Evolutionary conservation across 2,329 filamentous ascomycete genomes (phyloP).

Genomic region (Stemphylium lycopersici): DNA sequence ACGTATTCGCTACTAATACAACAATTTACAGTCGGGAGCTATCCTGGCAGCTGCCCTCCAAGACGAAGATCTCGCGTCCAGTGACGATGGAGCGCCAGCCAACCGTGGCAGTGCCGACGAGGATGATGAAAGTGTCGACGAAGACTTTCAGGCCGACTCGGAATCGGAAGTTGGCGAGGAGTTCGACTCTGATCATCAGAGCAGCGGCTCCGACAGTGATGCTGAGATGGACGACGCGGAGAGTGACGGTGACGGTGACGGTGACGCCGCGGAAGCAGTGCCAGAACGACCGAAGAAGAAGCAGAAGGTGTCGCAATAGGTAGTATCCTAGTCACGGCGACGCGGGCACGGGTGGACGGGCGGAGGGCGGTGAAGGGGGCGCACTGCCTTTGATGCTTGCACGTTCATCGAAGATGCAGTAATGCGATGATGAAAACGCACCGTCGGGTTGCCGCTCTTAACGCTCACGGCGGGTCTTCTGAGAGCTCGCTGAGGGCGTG

Average conservation of each 20-base stretch:
- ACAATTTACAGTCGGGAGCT: conserved; percentile 54
- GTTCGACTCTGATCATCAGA: conserved; percentile 90
- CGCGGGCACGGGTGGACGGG: conserved; percentile 16
- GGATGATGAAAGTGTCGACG: conserved; percentile 92
- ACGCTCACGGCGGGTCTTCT: conserved; percentile 9
- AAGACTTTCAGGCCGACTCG: conserved; percentile 91
- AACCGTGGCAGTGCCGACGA: conserved; percentile 93
- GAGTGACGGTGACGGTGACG: conserved; percentile 17
- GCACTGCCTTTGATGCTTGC: conserved; percentile 27
- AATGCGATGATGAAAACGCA: conserved; percentile 29
- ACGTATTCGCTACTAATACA: conserved; percentile 29
- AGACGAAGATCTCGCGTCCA: conserved; percentile 81
- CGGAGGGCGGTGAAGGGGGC: conserved; percentile 30
- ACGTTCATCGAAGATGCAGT: conserved; percentile 21
- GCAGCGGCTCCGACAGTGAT: conserved; percentile 73
- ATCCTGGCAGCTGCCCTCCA: conserved; percentile 81
- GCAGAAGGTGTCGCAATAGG: conserved; percentile 57
- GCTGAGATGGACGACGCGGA: conserved; percentile 70
- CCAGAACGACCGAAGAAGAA: conserved; percentile 69
- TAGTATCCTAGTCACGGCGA: conserved; percentile 13
- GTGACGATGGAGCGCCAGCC: conserved; percentile 73
- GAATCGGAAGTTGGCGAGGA: conserved; percentile 97
- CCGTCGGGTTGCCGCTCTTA: conserved; percentile 18
- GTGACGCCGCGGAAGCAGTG: conserved; percentile 56
- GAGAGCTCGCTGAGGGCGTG: conserved; percentile 11